Conservation (phyloP, 768 basidiomycete species). For the Podaxis rugospora region DNA sequence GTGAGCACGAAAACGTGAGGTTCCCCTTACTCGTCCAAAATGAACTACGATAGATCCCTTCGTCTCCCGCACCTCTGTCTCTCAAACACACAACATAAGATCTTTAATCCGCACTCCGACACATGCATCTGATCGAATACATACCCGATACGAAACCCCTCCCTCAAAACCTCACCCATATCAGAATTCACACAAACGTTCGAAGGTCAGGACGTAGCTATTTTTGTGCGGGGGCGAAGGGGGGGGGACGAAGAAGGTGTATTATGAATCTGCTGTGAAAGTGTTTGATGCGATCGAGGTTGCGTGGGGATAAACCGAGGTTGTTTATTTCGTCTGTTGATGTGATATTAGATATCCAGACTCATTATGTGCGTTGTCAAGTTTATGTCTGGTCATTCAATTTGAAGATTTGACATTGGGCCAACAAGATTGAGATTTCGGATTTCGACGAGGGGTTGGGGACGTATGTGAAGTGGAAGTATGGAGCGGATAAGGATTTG, state of each 20-base stretch:
- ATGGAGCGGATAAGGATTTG: slow-evolving; percentile 44
- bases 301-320: slow-evolving; percentile 40
- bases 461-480: slow-evolving; percentile 40
- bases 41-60: slow-evolving; percentile 27
- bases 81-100: slow-evolving; percentile 36
- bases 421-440: slow-evolving; percentile 33
- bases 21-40: not conserved
- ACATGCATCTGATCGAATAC: slow-evolving; percentile 33
- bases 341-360: slow-evolving; percentile 47
- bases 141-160: slow-evolving; percentile 32
- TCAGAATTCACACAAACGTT: slow-evolving; percentile 43
- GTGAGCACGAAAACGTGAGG: slow-evolving; percentile 36
- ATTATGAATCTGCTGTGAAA: slow-evolving; percentile 60
- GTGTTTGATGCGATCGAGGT: slow-evolving; percentile 64
- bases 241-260: slow-evolving; percentile 48
- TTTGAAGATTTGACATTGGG: too few relatives aligned
- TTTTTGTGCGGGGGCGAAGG: slow-evolving; percentile 43
- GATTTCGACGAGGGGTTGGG: slow-evolving; percentile 38
- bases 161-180: too few relatives aligned
- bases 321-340: slow-evolving; percentile 52
- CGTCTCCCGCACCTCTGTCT: slow-evolving; percentile 43
- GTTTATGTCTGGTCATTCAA: not conserved
- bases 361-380: slow-evolving; percentile 46
- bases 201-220: slow-evolving; percentile 33
- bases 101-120: slow-evolving; percentile 48